These are phyloP conservation scores for Alternaria conjuncta DNA, from an alignment of 2,329 filamentous ascomycete species.

Conservation along the genomic window DNA sequence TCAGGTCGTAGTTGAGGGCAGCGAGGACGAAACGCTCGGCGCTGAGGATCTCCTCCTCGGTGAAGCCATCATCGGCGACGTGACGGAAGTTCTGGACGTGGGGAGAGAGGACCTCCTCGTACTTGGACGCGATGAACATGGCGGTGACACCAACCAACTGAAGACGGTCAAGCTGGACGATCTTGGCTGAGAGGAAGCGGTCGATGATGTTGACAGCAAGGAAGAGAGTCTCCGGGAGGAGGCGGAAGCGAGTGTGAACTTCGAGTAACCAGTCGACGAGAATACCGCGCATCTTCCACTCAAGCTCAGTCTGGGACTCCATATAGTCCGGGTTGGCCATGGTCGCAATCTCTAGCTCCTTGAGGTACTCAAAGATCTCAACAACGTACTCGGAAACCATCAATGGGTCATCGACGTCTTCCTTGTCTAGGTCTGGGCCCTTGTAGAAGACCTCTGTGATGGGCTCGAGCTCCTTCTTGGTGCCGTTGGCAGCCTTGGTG, in stretches of 20 bases:
- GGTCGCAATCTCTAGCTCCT: slow-evolving; percentile 78
- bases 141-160: slow-evolving; percentile 97
- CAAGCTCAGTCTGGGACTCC: slow-evolving; percentile 89
- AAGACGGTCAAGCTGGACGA: slow-evolving; percentile 93
- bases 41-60: slow-evolving; percentile 90
- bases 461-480: slow-evolving; percentile 25
- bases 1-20: slow-evolving; percentile 93
- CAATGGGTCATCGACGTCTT: slow-evolving; percentile 90
- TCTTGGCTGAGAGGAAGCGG: slow-evolving; percentile 92
- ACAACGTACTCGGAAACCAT: slow-evolving; percentile 98
- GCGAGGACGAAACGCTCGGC: slow-evolving; percentile 95
- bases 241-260: slow-evolving; percentile 94
- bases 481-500: slow-evolving; percentile 27
- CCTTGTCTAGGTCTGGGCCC: slow-evolving; percentile 73
- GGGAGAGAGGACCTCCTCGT: slow-evolving; percentile 96
- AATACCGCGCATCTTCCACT: slow-evolving; percentile 99
- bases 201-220: slow-evolving; percentile 98
- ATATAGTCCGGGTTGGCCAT: slow-evolving; percentile 95
- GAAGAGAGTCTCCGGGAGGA: slow-evolving; percentile 95
- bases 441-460: slow-evolving; percentile 37
- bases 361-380: slow-evolving; percentile 96
- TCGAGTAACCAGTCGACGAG: slow-evolving; percentile 98
- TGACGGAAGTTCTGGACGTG: slow-evolving; percentile 97
- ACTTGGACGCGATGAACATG: slow-evolving; percentile 99
- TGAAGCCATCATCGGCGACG: slow-evolving; percentile 95